These are phyloP conservation scores for Macaranga tanarius DNA, from an alignment of 441 rosid species.

Conservation along the genomic window DNA sequence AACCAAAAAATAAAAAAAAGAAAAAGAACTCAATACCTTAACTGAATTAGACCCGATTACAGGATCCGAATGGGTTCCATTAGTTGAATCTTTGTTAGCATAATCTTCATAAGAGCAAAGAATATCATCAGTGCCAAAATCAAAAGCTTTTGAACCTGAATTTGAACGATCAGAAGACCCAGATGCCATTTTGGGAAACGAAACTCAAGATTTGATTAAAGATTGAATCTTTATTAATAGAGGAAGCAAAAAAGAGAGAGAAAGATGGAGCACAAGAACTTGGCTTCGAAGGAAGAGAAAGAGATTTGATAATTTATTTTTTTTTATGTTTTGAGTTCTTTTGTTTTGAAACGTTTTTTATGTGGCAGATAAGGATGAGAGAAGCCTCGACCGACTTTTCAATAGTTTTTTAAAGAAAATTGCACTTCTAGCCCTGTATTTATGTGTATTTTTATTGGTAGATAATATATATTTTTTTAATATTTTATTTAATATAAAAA, in stretches of 20 bases:
- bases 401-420: background rate
- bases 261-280: conserved; percentile 6
- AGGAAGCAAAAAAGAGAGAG: background rate
- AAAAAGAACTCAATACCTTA: conserved; percentile 42
- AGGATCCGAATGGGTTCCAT: conserved; percentile 62
- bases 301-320: too few relatives aligned
- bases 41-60: conserved; percentile 35
- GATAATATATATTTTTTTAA: background rate
- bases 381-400: background rate
- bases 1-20: background rate
- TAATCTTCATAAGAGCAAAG: conserved; percentile 88
- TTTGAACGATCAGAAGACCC: conserved; percentile 69
- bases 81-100: conserved; percentile 62
- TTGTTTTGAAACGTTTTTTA: conserved; percentile 21
- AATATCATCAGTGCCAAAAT: conserved; percentile 88
- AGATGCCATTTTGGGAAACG: conserved; percentile 61
- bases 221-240: background rate
- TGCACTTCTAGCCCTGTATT: background rate
- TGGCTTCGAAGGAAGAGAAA: conserved; percentile 22
- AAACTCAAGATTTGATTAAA: background rate
- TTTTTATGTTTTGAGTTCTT: too few relatives aligned
- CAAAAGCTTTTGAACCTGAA: conserved; percentile 72
- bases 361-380: conserved; percentile 13
- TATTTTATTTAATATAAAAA: too few relatives aligned
- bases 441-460: background rate